Conservation (phyloP, 345 rosid genomes). For the Corchorus olitorius region DNA sequence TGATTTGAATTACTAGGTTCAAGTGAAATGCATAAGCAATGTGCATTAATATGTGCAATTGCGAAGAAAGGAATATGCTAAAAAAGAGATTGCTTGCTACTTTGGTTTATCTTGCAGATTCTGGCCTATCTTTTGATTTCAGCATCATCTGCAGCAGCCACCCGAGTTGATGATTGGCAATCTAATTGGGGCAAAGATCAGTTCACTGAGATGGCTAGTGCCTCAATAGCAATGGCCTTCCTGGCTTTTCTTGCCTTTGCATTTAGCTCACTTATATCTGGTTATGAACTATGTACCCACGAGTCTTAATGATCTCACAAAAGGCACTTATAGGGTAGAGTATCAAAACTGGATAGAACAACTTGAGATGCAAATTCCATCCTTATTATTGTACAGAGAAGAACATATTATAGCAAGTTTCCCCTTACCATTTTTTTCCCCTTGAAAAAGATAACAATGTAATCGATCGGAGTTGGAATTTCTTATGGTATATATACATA, state of each 20-base stretch:
- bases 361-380: conserved; percentile 1
- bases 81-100: conserved; percentile 3
- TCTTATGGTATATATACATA: background rate
- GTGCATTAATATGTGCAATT: background rate
- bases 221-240: conserved; percentile 79
- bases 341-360: background rate
- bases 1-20: background rate
- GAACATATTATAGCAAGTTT: conserved; percentile 10
- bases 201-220: conserved; percentile 93
- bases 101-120: conserved; percentile 47
- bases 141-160: conserved; percentile 91
- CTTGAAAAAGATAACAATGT: conserved; percentile 1
- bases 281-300: conserved; percentile 56
- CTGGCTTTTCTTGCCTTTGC: conserved; percentile 80
- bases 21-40: background rate
- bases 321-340: background rate
- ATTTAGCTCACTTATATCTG: conserved; percentile 78
- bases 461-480: conserved; percentile 5
- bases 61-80: background rate
- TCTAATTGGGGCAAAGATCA: conserved; percentile 99
- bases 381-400: conserved; percentile 19
- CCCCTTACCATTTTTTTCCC: background rate
- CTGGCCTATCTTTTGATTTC: conserved; percentile 89
- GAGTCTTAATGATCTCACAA: conserved; percentile 31
- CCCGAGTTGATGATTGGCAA: conserved; percentile 90